Conservation (phyloP, 2,329 filamentous ascomycete genomes). For the Hymenoscyphus occultus region DNA sequence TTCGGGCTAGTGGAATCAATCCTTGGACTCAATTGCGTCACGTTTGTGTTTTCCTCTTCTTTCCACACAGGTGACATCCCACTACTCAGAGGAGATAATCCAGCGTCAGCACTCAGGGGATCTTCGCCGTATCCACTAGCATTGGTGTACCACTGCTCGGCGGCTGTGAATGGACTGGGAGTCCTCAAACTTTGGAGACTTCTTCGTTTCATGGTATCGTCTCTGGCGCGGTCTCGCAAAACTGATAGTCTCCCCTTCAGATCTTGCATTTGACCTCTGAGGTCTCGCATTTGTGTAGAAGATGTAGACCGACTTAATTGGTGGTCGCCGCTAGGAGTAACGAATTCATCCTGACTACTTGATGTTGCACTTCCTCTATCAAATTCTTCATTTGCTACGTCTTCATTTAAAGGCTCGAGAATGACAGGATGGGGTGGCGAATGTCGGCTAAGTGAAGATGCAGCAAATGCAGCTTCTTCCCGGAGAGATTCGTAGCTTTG, state of each 20-base stretch:
- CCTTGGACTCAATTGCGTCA: slow-evolving; percentile 5
- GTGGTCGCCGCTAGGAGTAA: slow-evolving; percentile 20
- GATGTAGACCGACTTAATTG: slow-evolving; percentile 34
- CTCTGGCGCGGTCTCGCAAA: slow-evolving; percentile 60
- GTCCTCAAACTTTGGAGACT: slow-evolving; percentile 60
- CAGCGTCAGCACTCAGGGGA: slow-evolving; percentile 30
- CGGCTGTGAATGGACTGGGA: slow-evolving; percentile 46
- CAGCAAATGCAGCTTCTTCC: slow-evolving; percentile 13
- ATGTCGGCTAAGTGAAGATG: slow-evolving; percentile 22
- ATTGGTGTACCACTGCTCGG: slow-evolving; percentile 36
- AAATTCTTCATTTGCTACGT: slow-evolving; percentile 39
- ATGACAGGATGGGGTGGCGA: slow-evolving; percentile 31
- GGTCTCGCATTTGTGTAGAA: slow-evolving; percentile 49
- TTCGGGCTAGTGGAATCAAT: slow-evolving; percentile 3
- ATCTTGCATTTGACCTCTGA: slow-evolving; percentile 66
- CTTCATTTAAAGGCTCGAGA: slow-evolving; percentile 55
- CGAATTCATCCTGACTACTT: slow-evolving; percentile 26
- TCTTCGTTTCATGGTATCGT: slow-evolving; percentile 60
- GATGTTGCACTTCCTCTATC: slow-evolving; percentile 27
- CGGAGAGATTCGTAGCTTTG: slow-evolving; percentile 17
- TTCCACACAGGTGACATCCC: slow-evolving; percentile 26
- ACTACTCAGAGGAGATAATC: slow-evolving; percentile 18
- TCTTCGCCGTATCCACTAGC: slow-evolving; percentile 28
- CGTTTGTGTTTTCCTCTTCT: slow-evolving; percentile 18
- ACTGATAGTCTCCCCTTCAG: slow-evolving; percentile 65